Percentiles rank a stretch among this genome's conserved stretches.
Evolutionary conservation across 2,329 filamentous ascomycete species (phyloP).

Genomic region (Hirsutella rhossiliensis): DNA sequence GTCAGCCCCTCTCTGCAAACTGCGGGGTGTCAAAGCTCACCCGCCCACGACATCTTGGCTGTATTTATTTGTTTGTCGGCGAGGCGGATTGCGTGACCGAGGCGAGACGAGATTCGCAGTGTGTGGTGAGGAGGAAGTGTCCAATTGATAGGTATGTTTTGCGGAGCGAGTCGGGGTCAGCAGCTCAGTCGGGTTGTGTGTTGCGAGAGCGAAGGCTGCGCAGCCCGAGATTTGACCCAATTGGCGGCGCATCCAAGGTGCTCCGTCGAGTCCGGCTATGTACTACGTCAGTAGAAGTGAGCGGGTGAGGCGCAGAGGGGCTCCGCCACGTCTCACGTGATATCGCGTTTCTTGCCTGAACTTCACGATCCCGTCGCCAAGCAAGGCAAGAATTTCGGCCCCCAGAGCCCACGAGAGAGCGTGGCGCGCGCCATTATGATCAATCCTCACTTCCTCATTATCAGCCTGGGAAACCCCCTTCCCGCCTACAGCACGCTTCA

Average conservation of each 20-base stretch:
- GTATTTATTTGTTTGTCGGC: background rate
- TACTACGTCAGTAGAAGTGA: slow-evolving; percentile 16
- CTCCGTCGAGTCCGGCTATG: background rate
- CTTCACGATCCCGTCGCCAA: background rate
- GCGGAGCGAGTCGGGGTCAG: background rate
- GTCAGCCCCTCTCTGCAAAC: slow-evolving; percentile 14
- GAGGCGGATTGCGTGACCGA: background rate
- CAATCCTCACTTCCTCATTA: slow-evolving; percentile 54
- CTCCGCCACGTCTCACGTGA: slow-evolving; percentile 4
- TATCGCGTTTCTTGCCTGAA: background rate
- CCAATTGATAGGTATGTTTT: background rate
- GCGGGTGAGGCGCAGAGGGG: slow-evolving; percentile 3
- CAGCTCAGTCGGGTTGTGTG: background rate
- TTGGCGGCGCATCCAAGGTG: slow-evolving; percentile 6
- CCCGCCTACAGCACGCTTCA: slow-evolving; percentile 70
- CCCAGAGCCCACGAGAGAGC: slow-evolving; percentile 2
- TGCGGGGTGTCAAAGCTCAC: slow-evolving; percentile 27
- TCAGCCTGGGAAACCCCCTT: slow-evolving; percentile 78
- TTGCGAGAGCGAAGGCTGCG: slow-evolving; percentile 6
- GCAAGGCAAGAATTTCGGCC: background rate
- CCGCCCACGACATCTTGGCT: slow-evolving; percentile 57
- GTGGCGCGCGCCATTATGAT: slow-evolving; percentile 15
- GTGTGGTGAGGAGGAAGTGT: background rate
- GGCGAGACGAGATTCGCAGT: background rate
- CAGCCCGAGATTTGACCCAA: slow-evolving; percentile 20